A percentile compares a stretch with the other conserved stretches of the same genome.
Conservation (phyloP, 2,329 filamentous ascomycete species). For the Neonectria coccinea region DNA sequence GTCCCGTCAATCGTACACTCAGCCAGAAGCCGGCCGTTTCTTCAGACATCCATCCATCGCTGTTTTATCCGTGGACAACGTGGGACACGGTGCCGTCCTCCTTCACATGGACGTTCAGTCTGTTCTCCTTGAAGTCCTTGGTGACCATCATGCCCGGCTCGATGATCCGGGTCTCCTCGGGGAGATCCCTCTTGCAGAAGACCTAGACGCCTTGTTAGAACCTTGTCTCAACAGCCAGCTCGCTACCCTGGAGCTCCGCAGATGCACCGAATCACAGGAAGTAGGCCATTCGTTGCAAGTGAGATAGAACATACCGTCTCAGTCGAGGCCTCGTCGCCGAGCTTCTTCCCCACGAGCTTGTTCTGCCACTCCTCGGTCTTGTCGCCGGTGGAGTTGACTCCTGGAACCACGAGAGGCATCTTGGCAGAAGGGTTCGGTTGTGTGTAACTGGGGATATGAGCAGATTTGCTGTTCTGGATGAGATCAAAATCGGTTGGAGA, state of each 20-base stretch:
- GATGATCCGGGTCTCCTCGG: conserved; percentile 67
- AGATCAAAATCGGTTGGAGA: not conserved
- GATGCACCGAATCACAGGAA: not conserved
- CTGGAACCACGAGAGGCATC: conserved; percentile 76
- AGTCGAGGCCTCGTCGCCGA: conserved; percentile 62
- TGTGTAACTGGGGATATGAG: conserved; percentile 1
- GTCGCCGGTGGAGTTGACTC: conserved; percentile 62
- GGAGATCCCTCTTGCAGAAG: conserved; percentile 71
- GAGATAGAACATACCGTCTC: conserved; percentile 61
- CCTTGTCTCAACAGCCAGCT: conserved; percentile 1
- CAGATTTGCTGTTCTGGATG: conserved; percentile 1
- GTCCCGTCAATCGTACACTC: conserved; percentile 35
- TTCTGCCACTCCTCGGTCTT: conserved; percentile 69
- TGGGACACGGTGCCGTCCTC: conserved; percentile 71
- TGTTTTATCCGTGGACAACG: conserved; percentile 64
- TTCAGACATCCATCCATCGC: not conserved
- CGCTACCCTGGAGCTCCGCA: not conserved
- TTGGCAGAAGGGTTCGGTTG: conserved; percentile 16
- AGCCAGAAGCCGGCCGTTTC: not conserved
- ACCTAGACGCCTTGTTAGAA: conserved; percentile 53
- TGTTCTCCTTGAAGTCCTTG: conserved; percentile 64
- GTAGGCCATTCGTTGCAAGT: not conserved
- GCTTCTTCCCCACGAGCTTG: conserved; percentile 73
- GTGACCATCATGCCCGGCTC: conserved; percentile 68
- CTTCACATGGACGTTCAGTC: conserved; percentile 70